Base-by-base conservation (phyloP, 495 filamentous ascomycete species). In the Cudoniella acicularis region DNA sequence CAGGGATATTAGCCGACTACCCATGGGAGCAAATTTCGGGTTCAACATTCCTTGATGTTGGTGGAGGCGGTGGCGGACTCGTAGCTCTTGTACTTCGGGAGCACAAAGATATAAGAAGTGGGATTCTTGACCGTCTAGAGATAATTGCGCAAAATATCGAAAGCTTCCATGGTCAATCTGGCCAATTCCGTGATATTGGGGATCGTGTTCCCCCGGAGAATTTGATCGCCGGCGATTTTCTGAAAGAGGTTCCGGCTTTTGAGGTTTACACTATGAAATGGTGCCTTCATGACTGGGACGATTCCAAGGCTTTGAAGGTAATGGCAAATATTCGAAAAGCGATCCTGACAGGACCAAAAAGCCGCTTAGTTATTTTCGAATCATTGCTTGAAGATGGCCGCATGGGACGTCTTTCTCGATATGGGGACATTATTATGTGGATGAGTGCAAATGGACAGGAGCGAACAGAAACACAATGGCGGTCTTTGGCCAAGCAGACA, bases 1-100 rank as follows among this genome's bases (percentile, higher is more conserved):
- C 71, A 1, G 71, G 71, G 13, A 69, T 72, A 20, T 24, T 73
- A 6, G 63, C 52, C 22, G 69, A 72, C 50, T 73, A 72, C 53
- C 66, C 64, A 1, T 73, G 69, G 70, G 59, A 64, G 9, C 66
- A 67, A 55, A 36, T 36, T 36, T 4, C 30, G 13, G 30, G 13
- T 36, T 36, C 6, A 4, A 36, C 4, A 6, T 36, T 36, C 13
- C 30, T 36, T 36, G 30, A 36, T 13, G 30, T 36, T 36, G 30
- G 30, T 13, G 30, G 30, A 4, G 30, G 30, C 4, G 30, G 4
- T 6, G 30, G 30, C 30, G 30, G 6, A 6, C 30, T 36, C 4
- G 30, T 36, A 36, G 13, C 6, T 13, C 13, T 36, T 4, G 13
- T 36, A 6, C 13, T 36, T 6, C 30, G 30, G 6, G 13, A 36